Base-by-base conservation (phyloP, 805 yeast species). In the Tetrapisispora phaffii region DNA sequence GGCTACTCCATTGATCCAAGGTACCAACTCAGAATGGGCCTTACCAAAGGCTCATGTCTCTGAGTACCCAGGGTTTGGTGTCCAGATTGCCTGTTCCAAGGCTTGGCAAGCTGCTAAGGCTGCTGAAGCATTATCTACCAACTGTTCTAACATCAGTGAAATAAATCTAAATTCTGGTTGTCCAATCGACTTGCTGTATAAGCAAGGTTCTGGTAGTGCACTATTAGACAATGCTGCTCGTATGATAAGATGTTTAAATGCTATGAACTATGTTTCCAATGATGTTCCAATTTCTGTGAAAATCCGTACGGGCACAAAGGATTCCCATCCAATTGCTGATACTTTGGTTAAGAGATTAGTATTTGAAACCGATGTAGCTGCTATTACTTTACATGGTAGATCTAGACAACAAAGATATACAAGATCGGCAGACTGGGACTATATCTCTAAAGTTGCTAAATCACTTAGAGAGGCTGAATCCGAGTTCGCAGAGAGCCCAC, bases 1-100 rank as follows among this genome's bases (percentile, higher is more conserved):
- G 32, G 70, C 85, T 2, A 68, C 85, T 42, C 97, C 97, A 1
- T 68, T 93, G 44, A 68, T 93, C 22, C 95, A 86, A 61, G 98
- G 97, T 24, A 75, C 82, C 16, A 87, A 87, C 60, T 78, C 95
- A 2, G 99, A 93, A 64, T 93, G 99, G 99, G 99, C 99, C 0
- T 71, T 93, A 39, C 87, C 96, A 19, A 85, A 89, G 57, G 93
- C 95, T 5, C 97, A 93, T 62, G 61, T 67, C 19, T 67, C 79
- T 2, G 98, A 93, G 61, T 72, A 74, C 44, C 95, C 90, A 6
- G 93, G 93, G 0, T 93, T 82, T 65, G 98, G 96, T 43, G 85
- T 88, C 16, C 98, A 93, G 68, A 77, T 93, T 34, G 97, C 97
- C 3, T 77, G 95, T 20, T 70, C 88, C 15, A 89, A 89, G 64